Percentiles rank a stretch among this genome's conserved stretches.
These are phyloP conservation scores for Irpex sp. DNA, from an alignment of 1,284 basidiomycete genomes.

Conservation along the genomic window DNA sequence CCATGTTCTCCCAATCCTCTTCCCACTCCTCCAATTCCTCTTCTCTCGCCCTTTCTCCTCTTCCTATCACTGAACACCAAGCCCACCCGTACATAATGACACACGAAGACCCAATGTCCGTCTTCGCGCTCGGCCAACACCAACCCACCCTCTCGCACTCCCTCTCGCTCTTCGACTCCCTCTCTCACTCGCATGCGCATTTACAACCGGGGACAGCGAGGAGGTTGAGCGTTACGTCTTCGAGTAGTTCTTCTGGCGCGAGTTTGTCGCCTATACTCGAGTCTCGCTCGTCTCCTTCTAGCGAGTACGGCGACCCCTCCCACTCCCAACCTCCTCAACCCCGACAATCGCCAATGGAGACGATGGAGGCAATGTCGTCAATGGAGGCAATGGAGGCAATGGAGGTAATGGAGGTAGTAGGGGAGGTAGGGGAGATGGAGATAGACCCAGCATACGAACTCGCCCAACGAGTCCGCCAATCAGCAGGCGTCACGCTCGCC, in stretches of 20 bases:
- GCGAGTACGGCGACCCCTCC: slow-evolving; percentile 6
- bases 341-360: too few species aligned
- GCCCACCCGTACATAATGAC: slow-evolving; percentile 3
- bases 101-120: background rate
- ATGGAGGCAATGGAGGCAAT: too few species aligned
- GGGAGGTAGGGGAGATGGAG: background rate
- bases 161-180: too few species aligned
- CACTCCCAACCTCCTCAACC: background rate
- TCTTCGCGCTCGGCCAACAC: slow-evolving; percentile 7
- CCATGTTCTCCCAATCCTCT: slow-evolving; percentile 21
- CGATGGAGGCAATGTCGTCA: too few species aligned
- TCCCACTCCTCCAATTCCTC: slow-evolving; percentile 15
- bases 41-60: too few species aligned
- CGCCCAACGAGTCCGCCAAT: slow-evolving; percentile 53
- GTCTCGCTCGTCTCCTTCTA: slow-evolving; percentile 18
- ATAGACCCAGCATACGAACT: slow-evolving; percentile 48
- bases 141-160: background rate
- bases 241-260: slow-evolving; percentile 40
- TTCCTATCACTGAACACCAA: background rate
- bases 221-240: slow-evolving; percentile 41
- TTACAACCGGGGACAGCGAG: slow-evolving; percentile 22
- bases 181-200: background rate
- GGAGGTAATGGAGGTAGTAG: too few species aligned
- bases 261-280: slow-evolving; percentile 42
- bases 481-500: slow-evolving; percentile 59